Conservation (phyloP, 768 basidiomycete genomes). For the Dioszegia aurantiaca region DNA sequence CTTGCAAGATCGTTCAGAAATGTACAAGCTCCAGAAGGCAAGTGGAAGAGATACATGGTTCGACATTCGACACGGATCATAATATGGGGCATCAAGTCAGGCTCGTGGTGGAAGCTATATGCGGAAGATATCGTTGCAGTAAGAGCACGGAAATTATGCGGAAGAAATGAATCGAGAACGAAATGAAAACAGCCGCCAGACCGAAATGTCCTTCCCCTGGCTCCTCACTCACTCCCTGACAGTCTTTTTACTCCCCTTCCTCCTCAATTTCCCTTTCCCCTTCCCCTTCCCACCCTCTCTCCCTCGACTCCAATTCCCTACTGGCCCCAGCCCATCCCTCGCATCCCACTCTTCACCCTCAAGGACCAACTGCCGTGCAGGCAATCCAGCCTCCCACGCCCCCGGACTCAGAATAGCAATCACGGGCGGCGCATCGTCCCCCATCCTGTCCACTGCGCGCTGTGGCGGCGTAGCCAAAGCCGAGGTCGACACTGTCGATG, state of each 20-base stretch:
- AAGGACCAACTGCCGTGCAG: conserved; percentile 42
- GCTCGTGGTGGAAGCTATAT: no score
- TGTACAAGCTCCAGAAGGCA: no score
- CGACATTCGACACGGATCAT: no score
- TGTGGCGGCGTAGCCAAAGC: conserved; percentile 12
- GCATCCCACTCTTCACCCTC: conserved; percentile 52
- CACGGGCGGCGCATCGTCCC: conserved; percentile 28
- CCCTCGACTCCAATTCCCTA: conserved; percentile 27
- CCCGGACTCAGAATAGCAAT: conserved; percentile 49
- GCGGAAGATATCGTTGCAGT: no score
- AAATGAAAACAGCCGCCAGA: no score
- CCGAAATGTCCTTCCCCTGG: not conserved
- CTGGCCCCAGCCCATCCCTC: conserved; percentile 25
- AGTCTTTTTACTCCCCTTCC: conserved; percentile 21
- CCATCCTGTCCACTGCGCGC: conserved; percentile 5
- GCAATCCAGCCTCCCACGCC: conserved; percentile 44
- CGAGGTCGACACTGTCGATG: not conserved
- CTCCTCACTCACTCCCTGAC: not conserved
- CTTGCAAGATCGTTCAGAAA: no score
- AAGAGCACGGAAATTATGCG: no score
- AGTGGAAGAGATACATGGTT: no score
- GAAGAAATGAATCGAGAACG: no score
- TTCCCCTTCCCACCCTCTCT: conserved; percentile 5
- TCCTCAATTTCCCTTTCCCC: conserved; percentile 10
- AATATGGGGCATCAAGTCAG: no score